Evolutionary conservation across 495 filamentous ascomycete genomes (phyloP).

Genomic region (Hyaloscypha hepaticicola): DNA sequence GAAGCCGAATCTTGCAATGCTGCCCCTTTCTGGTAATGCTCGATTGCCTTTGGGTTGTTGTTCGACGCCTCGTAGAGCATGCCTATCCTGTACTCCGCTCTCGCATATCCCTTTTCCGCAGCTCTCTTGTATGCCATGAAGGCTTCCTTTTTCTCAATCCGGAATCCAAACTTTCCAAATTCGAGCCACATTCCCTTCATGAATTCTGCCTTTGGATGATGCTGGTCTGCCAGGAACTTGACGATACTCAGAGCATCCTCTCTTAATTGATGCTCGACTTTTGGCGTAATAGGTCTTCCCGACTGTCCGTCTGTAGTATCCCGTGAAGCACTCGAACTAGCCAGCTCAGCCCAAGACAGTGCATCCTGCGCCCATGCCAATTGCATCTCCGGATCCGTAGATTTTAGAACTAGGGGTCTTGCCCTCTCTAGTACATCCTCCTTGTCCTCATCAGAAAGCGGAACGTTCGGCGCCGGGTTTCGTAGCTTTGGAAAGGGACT

Average conservation of each 20-base stretch:
- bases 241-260: slow-evolving; percentile 91
- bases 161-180: slow-evolving; percentile 91
- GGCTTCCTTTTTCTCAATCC: slow-evolving; percentile 90
- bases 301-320: slow-evolving; percentile 40
- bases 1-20: slow-evolving; percentile 84
- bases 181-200: slow-evolving; percentile 97
- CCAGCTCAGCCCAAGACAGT: slow-evolving; percentile 82
- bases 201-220: slow-evolving; percentile 91
- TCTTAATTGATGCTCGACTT: slow-evolving; percentile 81
- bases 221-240: slow-evolving; percentile 82
- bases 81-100: slow-evolving; percentile 94
- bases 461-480: slow-evolving; percentile 82
- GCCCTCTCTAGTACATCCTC: slow-evolving; percentile 83
- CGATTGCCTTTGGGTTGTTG: slow-evolving; percentile 84
- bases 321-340: slow-evolving; percentile 51
- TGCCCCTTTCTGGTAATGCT: slow-evolving; percentile 82
- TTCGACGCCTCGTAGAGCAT: slow-evolving; percentile 97
- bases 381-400: slow-evolving; percentile 95
- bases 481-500: slow-evolving; percentile 87
- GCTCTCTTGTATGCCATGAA: slow-evolving; percentile 81
- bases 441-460: slow-evolving; percentile 90
- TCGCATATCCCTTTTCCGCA: slow-evolving; percentile 86
- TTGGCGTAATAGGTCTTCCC: slow-evolving; percentile 72
- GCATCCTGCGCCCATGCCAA: slow-evolving; percentile 94
- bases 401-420: slow-evolving; percentile 79